Conservation (phyloP, 495 filamentous ascomycete genomes). For the Lasiosphaeria ovina region DNA sequence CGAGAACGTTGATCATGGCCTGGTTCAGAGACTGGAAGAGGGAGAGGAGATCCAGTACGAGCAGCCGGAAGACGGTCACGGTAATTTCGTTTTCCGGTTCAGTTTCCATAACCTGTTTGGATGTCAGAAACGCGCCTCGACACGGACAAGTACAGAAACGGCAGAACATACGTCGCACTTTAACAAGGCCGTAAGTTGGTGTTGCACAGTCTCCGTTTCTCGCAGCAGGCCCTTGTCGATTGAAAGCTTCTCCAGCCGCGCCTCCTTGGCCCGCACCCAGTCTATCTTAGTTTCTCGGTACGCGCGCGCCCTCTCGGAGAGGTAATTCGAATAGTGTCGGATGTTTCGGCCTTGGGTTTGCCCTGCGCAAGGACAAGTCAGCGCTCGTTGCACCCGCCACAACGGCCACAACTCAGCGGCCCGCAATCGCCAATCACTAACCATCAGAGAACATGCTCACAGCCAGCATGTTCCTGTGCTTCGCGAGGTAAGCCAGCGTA, state of each 20-base stretch:
- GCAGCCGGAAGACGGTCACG: slow-evolving; percentile 87
- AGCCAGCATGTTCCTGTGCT: slow-evolving; percentile 78
- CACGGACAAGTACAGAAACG: background rate
- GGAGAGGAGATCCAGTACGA: slow-evolving; percentile 85
- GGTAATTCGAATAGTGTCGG: slow-evolving; percentile 83
- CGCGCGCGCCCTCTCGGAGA: slow-evolving; percentile 75
- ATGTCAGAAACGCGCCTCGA: slow-evolving; percentile 19
- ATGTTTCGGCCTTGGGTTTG: slow-evolving; percentile 96
- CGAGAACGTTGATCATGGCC: slow-evolving; percentile 94
- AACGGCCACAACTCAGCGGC: background rate
- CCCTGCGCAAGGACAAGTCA: slow-evolving; percentile 47
- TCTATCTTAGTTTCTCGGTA: slow-evolving; percentile 83
- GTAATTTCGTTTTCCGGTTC: slow-evolving; percentile 98
- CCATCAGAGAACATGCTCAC: slow-evolving; percentile 91
- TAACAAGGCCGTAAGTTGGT: slow-evolving; percentile 78
- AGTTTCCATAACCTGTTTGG: slow-evolving; percentile 68
- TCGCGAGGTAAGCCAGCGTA: slow-evolving; percentile 80
- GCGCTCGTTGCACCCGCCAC: background rate
- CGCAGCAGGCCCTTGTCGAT: slow-evolving; percentile 91
- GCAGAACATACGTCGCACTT: slow-evolving; percentile 72
- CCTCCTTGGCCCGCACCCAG: slow-evolving; percentile 81
- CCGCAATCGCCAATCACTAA: slow-evolving; percentile 42
- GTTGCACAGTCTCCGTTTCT: slow-evolving; percentile 90
- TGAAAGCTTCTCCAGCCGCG: slow-evolving; percentile 76
- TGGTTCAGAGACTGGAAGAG: slow-evolving; percentile 96